These are phyloP conservation scores for Clonostachys solani DNA, from an alignment of 2,329 filamentous ascomycete species.

Conservation along the genomic window DNA sequence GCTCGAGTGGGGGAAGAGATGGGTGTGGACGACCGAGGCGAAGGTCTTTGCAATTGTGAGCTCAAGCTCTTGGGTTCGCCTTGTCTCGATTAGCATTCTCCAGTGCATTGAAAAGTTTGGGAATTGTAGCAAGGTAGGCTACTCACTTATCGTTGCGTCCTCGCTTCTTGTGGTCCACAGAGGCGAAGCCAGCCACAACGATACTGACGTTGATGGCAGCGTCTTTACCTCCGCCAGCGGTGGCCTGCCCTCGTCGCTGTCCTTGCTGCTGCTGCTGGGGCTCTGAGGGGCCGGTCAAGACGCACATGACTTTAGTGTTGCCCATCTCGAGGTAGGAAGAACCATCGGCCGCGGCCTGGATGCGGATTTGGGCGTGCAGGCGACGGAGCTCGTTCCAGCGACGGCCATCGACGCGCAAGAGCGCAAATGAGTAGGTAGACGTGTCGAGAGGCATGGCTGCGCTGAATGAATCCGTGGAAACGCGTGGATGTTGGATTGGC, in stretches of 20 bases:
- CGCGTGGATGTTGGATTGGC: neutral
- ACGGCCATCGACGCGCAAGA: slow-evolving; percentile 76
- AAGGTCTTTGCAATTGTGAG: slow-evolving; percentile 76
- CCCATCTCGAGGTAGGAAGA: slow-evolving; percentile 95
- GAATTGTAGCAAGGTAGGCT: neutral
- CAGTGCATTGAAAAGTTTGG: neutral
- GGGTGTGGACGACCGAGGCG: slow-evolving; percentile 72
- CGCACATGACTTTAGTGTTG: slow-evolving; percentile 95
- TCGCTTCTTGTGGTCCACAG: slow-evolving; percentile 76
- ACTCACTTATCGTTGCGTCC: slow-evolving; percentile 73
- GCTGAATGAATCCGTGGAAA: neutral
- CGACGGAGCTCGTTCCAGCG: slow-evolving; percentile 97
- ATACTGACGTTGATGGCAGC: slow-evolving; percentile 74
- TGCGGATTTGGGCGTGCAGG: slow-evolving; percentile 83
- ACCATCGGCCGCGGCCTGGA: slow-evolving; percentile 87
- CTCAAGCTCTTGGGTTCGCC: slow-evolving; percentile 76
- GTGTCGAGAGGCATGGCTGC: slow-evolving; percentile 84
- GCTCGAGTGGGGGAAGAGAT: slow-evolving; percentile 83
- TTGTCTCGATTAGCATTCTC: slow-evolving; percentile 24
- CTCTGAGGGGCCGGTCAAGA: slow-evolving; percentile 82
- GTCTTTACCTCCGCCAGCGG: slow-evolving; percentile 30
- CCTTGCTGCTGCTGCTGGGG: slow-evolving; percentile 23
- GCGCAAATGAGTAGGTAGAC: slow-evolving; percentile 82
- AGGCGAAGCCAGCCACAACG: slow-evolving; percentile 81
- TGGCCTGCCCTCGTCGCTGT: slow-evolving; percentile 28